Base-by-base conservation (phyloP, 73 alveolate genomes). In the Paramecium tetraurelia region DNA sequence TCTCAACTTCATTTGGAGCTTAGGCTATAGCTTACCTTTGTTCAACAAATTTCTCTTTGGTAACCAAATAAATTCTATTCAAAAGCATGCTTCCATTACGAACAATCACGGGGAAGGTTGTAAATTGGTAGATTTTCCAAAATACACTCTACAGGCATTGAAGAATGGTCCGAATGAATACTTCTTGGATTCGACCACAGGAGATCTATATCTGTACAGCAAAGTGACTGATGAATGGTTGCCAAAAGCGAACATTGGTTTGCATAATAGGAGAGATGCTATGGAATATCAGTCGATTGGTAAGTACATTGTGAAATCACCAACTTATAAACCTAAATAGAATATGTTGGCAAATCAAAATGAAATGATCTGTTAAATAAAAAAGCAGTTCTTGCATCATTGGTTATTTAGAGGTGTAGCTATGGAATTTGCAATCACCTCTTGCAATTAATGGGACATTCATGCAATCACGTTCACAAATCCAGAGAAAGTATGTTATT, bases 61-160 rank as follows among this genome's bases (percentile, higher is more conserved):
- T 72, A 72, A 72, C 8, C 8, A 18, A 16, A 33, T 0, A 27
- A 11, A 20, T 43, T 29, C 1, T 71, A 43, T 43, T 16, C 11
- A 2, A 33, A 21, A 68, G 90, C 71, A 89, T 70, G 75, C 75
- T 24, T 40, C 46, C 18, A 72, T 89, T 1, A 70, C 87, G 9
- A 89, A 89, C 44, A 83, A 83, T 46, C 57, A 89, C 33, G 94
- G 94, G 16, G 87, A 89, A 22, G 94, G 94, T 16, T 77, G 94
- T 24, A 89, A 89, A 46, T 22, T 89, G 35, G 87, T 59, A 5
- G 92, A 89, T 21, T 70, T 89, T 29, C 94, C 86, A 3, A 89
- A 70, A 48, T 72, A 58, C 11, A 77, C 94, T 1, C 16, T 89
- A 22, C 16, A 83, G 16, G 86, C 87, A 21, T 68, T 70, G 10